Percentiles rank a stretch among this genome's conserved stretches.
Evolutionary conservation across 768 basidiomycete species (phyloP).

Genomic region (Kwoniella bestiolae): DNA sequence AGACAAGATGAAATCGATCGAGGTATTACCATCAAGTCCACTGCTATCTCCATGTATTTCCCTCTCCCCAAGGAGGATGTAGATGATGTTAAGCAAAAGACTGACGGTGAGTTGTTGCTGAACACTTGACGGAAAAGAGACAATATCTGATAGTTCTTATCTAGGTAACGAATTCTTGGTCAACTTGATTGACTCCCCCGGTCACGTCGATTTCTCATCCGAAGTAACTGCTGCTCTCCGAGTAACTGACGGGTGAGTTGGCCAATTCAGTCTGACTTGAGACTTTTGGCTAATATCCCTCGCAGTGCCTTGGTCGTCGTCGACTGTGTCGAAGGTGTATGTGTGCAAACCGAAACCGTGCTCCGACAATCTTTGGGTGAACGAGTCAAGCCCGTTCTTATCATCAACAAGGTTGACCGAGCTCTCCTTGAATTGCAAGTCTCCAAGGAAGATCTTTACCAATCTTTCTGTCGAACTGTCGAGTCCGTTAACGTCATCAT

Average conservation of each 20-base stretch:
- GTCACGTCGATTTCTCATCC: constrained; percentile 99
- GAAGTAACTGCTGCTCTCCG: constrained; percentile 99
- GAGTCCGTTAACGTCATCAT: constrained; percentile 98
- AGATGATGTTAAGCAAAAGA: constrained; percentile 86
- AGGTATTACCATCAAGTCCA: constrained; percentile 99
- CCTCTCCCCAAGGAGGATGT: constrained; percentile 90
- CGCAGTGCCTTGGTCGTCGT: constrained; percentile 97
- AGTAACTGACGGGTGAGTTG: constrained; percentile 78
- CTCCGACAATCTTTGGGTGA: constrained; percentile 95
- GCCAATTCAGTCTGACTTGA: neutral
- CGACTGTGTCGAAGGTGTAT: constrained; percentile 99
- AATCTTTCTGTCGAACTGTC: constrained; percentile 95
- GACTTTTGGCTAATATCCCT: neutral
- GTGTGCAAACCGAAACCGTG: constrained; percentile 99
- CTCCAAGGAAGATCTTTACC: constrained; percentile 93
- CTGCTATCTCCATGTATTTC: constrained; percentile 99
- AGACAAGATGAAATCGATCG: constrained; percentile 95
- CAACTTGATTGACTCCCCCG: constrained; percentile 99
- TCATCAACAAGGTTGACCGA: constrained; percentile 99
- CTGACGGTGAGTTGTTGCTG: constrained; percentile 66
- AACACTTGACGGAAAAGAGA: neutral
- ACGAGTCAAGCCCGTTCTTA: constrained; percentile 98
- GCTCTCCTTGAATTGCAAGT: constrained; percentile 98
- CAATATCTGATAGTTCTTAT: constrained; percentile 8
- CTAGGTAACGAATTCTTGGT: constrained; percentile 93